These are phyloP conservation scores for Backusella mclennaniae DNA, from an alignment of 192 early-diverging fungal species.

Conservation along the genomic window DNA sequence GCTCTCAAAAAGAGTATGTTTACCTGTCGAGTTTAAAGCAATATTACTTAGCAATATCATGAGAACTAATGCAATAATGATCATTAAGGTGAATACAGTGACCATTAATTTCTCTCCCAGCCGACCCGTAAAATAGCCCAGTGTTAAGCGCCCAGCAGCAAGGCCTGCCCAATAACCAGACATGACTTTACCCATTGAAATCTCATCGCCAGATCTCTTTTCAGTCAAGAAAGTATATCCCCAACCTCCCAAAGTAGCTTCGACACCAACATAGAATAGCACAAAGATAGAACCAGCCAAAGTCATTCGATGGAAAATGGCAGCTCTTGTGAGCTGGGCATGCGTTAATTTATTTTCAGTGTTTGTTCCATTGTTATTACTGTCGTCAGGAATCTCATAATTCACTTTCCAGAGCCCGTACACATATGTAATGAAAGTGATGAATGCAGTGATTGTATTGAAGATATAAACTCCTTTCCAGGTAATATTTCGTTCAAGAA, in stretches of 20 bases:
- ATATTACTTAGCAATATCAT: background rate
- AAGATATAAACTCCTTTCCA: slow-evolving; percentile 34
- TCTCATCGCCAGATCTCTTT: slow-evolving; percentile 20
- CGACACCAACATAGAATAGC: slow-evolving; percentile 34
- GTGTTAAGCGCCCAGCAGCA: slow-evolving; percentile 27
- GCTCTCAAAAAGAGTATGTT: background rate
- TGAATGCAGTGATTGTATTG: slow-evolving; percentile 11
- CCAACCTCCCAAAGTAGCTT: slow-evolving; percentile 34
- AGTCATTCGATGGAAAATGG: slow-evolving; percentile 19
- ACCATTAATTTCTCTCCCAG: slow-evolving; percentile 33
- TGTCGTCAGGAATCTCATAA: background rate
- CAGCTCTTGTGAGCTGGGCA: slow-evolving; percentile 1
- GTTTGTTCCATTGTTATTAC: background rate
- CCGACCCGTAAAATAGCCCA: slow-evolving; percentile 30
- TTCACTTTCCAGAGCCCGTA: slow-evolving; percentile 13
- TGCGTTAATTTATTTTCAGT: background rate
- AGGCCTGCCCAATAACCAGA: slow-evolving; percentile 36
- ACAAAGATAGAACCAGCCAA: slow-evolving; percentile 19
- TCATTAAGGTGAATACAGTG: slow-evolving; percentile 2
- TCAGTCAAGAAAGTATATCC: slow-evolving; percentile 29
- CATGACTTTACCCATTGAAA: slow-evolving; percentile 26
- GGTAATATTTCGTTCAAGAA: slow-evolving; percentile 14
- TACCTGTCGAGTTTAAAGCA: slow-evolving; percentile 18
- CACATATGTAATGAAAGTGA: slow-evolving; percentile 8
- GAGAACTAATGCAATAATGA: background rate